Base-by-base conservation (phyloP, 768 basidiomycete genomes). In the Phlebiopsis gigantea region DNA sequence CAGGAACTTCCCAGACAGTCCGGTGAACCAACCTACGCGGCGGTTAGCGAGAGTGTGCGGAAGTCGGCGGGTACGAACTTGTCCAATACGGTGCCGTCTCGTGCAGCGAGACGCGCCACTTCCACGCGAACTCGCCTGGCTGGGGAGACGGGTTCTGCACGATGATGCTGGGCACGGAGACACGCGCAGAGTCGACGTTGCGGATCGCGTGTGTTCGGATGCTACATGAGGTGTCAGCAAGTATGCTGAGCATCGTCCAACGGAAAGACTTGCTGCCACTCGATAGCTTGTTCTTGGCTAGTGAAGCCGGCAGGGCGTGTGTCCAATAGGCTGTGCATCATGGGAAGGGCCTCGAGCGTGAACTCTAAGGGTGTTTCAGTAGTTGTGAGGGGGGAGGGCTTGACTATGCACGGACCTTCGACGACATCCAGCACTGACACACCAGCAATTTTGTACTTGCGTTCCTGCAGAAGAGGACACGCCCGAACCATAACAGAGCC, bases 71-170 rank as follows among this genome's bases (percentile, higher is more conserved):
- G n/a, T 15, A 73, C 83, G 55, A 61, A 96, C 95, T 87, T 25
- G 79, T 68, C 97, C 97, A 99, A 66, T 88, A 98, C 0, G 90
- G 86, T 21, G 90, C 89, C 0, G 94, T 97, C 1, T 84, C 84
- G 19, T 83, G 74, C 31, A 98, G 73, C 3, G 94, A 86, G 0
- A 93, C 93, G 15, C 90, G 76, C 97, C 97, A 98, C 30, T 79
- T 72, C 61, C 83, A 86, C 9, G 74, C 66, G 12, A 76, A 71
- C 39, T 72, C 55, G 42, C 72, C 66, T 5, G 68, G 61, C 44
- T 77, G 76, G 25, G 75, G 66, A 15, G 61, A 57, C 19, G 66
- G 63, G 14, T 76, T 69, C 0, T 80, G 80, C 28, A 78, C 68
- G 57, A 98, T 72, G 47, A 90, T 83, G 1, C 86, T 76, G 0